These are phyloP conservation scores for Metarhizium sp. DNA, from an alignment of 2,329 filamentous ascomycete genomes.

Conservation along the genomic window DNA sequence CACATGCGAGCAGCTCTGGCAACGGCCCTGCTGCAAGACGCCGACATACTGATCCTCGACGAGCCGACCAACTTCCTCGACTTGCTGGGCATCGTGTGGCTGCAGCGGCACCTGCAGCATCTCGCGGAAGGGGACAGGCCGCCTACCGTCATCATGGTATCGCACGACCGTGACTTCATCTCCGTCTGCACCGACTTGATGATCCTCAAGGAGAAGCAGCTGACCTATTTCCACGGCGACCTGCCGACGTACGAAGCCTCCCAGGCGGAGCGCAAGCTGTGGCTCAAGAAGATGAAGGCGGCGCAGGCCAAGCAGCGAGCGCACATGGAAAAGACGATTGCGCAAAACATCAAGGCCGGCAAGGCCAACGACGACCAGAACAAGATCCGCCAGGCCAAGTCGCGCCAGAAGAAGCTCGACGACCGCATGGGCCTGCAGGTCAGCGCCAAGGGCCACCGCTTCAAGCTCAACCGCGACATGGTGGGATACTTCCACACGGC, in stretches of 20 bases:
- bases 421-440: constrained; percentile 72
- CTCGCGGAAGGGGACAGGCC: constrained; percentile 42
- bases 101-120: constrained; percentile 61
- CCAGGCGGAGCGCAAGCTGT: constrained; percentile 55
- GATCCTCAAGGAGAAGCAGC: constrained; percentile 60
- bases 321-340: constrained; percentile 71
- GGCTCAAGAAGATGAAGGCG: constrained; percentile 67
- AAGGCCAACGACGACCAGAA: constrained; percentile 75
- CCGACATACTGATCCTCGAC: constrained; percentile 72
- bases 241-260: constrained; percentile 63
- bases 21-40: constrained; percentile 57
- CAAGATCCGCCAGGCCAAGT: constrained; percentile 77
- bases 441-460: constrained; percentile 59
- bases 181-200: constrained; percentile 70
- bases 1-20: constrained; percentile 61
- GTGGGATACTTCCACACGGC: constrained; percentile 48
- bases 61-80: constrained; percentile 86
- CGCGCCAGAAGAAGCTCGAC: constrained; percentile 75
- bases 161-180: constrained; percentile 76
- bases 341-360: constrained; percentile 64
- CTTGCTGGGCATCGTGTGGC: constrained; percentile 74
- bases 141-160: constrained; percentile 67
- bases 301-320: constrained; percentile 73
- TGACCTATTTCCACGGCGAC: constrained; percentile 69
- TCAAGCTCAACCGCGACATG: constrained; percentile 72